phyloP scores from a whole-genome alignment of 2,329 filamentous ascomycete genomes.

The Cladophialophora exuberans region DNA sequence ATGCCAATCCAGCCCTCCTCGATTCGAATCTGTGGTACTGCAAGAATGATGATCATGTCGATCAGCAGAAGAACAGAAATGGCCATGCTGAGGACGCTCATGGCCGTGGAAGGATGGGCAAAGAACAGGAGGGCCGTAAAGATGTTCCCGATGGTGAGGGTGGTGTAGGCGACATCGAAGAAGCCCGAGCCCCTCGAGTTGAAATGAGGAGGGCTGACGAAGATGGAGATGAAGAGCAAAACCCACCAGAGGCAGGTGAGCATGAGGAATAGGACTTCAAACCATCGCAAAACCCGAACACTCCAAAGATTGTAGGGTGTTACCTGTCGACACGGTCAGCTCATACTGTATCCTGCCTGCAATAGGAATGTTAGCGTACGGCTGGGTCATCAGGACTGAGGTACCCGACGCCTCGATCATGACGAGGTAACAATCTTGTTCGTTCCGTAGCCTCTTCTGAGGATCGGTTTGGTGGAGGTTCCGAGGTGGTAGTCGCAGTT shows the following conservation, averaged over 20 bases:
- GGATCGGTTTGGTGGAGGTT: slow-evolving; percentile 26
- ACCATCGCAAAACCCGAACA: slow-evolving; percentile 76
- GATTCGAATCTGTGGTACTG: slow-evolving; percentile 72
- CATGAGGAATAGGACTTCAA: slow-evolving; percentile 75
- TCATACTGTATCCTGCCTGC: neutral
- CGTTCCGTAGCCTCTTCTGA: slow-evolving; percentile 59
- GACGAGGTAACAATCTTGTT: slow-evolving; percentile 62
- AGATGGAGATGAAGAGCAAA: slow-evolving; percentile 82
- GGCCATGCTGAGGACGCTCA: slow-evolving; percentile 72
- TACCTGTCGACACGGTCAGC: slow-evolving; percentile 47
- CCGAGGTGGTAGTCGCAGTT: slow-evolving; percentile 19
- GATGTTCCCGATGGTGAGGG: slow-evolving; percentile 74
- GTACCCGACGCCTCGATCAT: slow-evolving; percentile 67
- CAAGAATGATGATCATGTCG: slow-evolving; percentile 77
- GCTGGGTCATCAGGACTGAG: slow-evolving; percentile 80
- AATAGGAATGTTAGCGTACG: slow-evolving; percentile 58
- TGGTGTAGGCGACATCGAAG: slow-evolving; percentile 83
- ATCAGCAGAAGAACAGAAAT: slow-evolving; percentile 70
- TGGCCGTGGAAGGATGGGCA: slow-evolving; percentile 75
- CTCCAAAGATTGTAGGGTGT: slow-evolving; percentile 95
- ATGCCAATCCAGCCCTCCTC: slow-evolving; percentile 95
- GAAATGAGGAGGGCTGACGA: slow-evolving; percentile 86
- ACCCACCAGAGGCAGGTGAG: slow-evolving; percentile 92
- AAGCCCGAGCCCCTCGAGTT: slow-evolving; percentile 89
- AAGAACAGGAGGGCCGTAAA: slow-evolving; percentile 84